Evolutionary conservation across 2,329 filamentous ascomycete species (phyloP).

Genomic region (Fusarium equiseti): DNA sequence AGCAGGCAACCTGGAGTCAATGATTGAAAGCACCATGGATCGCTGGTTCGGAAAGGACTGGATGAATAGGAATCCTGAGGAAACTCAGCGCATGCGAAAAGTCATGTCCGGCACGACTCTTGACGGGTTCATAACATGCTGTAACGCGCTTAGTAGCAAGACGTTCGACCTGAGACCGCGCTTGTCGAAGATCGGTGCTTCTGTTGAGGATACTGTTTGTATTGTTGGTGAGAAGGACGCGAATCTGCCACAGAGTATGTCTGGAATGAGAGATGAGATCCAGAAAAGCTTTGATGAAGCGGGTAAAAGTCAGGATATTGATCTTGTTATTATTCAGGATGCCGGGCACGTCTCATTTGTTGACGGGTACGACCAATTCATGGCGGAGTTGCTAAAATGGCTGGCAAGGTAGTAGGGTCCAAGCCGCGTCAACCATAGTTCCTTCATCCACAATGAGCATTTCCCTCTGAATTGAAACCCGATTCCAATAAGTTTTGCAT

Average conservation of each 20-base stretch:
- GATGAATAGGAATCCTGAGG: conserved; percentile 52
- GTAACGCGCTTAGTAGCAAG: conserved; percentile 52
- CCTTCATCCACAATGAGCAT: not conserved
- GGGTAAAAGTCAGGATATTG: conserved; percentile 46
- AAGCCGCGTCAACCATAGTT: not conserved
- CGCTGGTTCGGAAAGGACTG: conserved; percentile 58
- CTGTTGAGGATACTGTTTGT: conserved; percentile 53
- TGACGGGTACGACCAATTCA: conserved; percentile 53
- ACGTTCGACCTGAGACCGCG: conserved; percentile 57
- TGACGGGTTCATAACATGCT: conserved; percentile 58
- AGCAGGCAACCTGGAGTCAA: conserved; percentile 49
- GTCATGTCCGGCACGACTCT: conserved; percentile 55
- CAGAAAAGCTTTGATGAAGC: conserved; percentile 49
- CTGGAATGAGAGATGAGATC: conserved; percentile 53
- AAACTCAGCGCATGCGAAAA: conserved; percentile 52
- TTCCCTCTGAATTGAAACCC: not conserved
- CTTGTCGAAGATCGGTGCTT: conserved; percentile 49
- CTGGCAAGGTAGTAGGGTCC: not conserved
- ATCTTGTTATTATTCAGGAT: conserved; percentile 52
- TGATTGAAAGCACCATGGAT: conserved; percentile 52
- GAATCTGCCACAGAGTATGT: conserved; percentile 56
- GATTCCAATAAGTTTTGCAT: fast-evolving
- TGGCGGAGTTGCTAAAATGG: conserved; percentile 15
- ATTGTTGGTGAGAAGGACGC: conserved; percentile 58
- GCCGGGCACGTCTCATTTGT: conserved; percentile 57